A percentile compares a stretch with the other conserved stretches of the same genome.
These are phyloP conservation scores for Phytophthora vignae DNA, from an alignment of 352 stramenopile genomes.

Conservation along the genomic window DNA sequence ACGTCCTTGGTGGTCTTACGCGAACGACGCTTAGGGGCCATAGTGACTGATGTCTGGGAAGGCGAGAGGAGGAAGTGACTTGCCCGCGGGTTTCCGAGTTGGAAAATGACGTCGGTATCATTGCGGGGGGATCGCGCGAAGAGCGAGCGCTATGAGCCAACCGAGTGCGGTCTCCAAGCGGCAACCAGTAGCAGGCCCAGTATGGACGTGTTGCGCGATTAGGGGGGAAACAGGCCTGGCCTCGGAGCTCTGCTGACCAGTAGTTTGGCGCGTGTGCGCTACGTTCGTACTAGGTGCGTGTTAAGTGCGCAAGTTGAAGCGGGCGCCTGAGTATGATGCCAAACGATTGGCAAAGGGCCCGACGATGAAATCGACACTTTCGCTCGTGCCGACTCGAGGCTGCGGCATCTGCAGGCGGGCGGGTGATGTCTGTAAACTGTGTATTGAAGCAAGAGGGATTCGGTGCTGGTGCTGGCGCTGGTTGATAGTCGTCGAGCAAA, in stretches of 20 bases:
- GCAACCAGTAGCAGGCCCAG: constrained; percentile 11
- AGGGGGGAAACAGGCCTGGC: constrained; percentile 5
- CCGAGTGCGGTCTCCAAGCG: constrained; percentile 25
- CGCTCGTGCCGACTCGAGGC: background rate
- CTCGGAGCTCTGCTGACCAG: constrained; percentile 41
- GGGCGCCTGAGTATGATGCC: background rate
- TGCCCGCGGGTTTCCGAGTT: constrained; percentile 49
- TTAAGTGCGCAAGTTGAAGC: constrained; percentile 1
- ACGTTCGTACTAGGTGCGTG: background rate
- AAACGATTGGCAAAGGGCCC: background rate
- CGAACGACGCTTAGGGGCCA: constrained; percentile 86
- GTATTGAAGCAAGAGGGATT: background rate
- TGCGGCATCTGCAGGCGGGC: background rate
- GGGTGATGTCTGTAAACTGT: background rate
- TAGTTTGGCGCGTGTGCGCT: constrained; percentile 26
- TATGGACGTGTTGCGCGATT: constrained; percentile 14
- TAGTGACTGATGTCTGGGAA: constrained; percentile 28
- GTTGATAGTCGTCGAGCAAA: background rate
- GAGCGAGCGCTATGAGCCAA: constrained; percentile 40
- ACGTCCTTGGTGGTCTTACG: constrained; percentile 88
- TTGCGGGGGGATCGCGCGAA: background rate
- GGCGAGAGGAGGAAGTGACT: constrained; percentile 26
- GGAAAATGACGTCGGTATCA: constrained; percentile 49
- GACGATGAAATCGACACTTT: background rate
- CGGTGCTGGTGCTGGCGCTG: background rate